Evolutionary conservation across 257 asterid genomes (phyloP).

Genomic region (Oldenlandia corymbosa): DNA sequence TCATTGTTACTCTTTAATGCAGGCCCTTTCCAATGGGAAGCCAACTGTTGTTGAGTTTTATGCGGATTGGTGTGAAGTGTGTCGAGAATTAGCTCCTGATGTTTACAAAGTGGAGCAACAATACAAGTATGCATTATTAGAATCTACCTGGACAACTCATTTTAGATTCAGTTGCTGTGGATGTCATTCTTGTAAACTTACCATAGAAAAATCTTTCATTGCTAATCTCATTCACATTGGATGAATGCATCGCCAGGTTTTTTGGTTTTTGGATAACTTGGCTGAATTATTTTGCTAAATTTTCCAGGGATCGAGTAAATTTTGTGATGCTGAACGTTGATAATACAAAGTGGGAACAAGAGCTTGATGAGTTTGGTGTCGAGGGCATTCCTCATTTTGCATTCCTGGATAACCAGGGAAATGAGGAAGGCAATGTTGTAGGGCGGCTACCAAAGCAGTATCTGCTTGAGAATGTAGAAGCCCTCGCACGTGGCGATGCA

Average conservation of each 20-base stretch:
- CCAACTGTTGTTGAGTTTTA: constrained; percentile 98
- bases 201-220: background rate
- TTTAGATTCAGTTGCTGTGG: background rate
- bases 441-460: constrained; percentile 84
- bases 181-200: background rate
- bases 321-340: constrained; percentile 97
- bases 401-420: constrained; percentile 77
- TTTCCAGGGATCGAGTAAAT: constrained; percentile 71
- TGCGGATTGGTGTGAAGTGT: constrained; percentile 99
- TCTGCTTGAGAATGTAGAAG: constrained; percentile 74
- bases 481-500: constrained; percentile 82
- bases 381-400: constrained; percentile 99
- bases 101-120: constrained; percentile 80
- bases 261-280: background rate
- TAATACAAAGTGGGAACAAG: constrained; percentile 99
- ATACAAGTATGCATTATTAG: constrained; percentile 49
- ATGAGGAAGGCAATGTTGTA: constrained; percentile 90
- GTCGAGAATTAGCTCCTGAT: constrained; percentile 83
- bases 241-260: background rate
- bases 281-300: constrained; percentile 1
- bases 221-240: background rate
- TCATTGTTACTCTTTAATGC: constrained; percentile 1
- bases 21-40: constrained; percentile 92
- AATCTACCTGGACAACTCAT: background rate
- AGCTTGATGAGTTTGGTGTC: constrained; percentile 98